These are phyloP conservation scores for Trichosporon ovoides DNA, from an alignment of 1,284 basidiomycete genomes.

Conservation along the genomic window DNA sequence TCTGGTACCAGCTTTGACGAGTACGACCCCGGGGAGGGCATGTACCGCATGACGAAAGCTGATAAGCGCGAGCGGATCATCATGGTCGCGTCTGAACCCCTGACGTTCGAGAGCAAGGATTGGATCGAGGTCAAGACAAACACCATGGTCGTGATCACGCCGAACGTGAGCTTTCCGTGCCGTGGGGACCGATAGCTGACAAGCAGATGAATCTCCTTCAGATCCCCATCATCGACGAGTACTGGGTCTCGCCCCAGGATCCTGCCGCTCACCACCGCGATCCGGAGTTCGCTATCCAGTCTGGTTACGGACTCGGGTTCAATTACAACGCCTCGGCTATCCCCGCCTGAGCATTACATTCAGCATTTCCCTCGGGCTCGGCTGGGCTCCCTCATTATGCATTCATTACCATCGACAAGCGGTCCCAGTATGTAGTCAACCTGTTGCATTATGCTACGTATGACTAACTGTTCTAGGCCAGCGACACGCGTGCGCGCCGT, in stretches of 20 bases:
- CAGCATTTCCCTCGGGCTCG: not conserved
- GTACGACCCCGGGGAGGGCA: slow-evolving; percentile 67
- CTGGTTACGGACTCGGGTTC: slow-evolving; percentile 40
- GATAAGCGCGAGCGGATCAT: slow-evolving; percentile 86
- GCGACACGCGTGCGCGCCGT: not conserved
- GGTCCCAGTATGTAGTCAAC: not conserved
- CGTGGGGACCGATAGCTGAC: not conserved
- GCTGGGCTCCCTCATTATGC: not conserved
- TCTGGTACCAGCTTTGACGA: slow-evolving; percentile 92
- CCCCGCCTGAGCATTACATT: not conserved
- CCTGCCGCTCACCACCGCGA: slow-evolving; percentile 39
- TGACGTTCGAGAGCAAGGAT: slow-evolving; percentile 72
- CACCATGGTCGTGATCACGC: slow-evolving; percentile 82
- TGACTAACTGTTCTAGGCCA: not conserved
- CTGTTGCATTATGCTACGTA: not conserved
- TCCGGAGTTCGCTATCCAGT: slow-evolving; percentile 44
- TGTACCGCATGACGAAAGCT: slow-evolving; percentile 91
- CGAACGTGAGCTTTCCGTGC: slow-evolving; percentile 57
- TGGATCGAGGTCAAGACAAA: slow-evolving; percentile 92
- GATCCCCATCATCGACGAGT: slow-evolving; percentile 83
- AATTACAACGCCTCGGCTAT: slow-evolving; percentile 14
- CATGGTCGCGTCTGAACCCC: slow-evolving; percentile 85
- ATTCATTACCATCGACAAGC: not conserved
- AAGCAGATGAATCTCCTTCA: slow-evolving; percentile 76
- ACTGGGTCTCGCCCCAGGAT: slow-evolving; percentile 62